A percentile compares a stretch with the other conserved stretches of the same genome.
These are phyloP conservation scores for Nymphaea thermarum DNA, from an alignment of 164 flowering plant species.

Conservation along the genomic window DNA sequence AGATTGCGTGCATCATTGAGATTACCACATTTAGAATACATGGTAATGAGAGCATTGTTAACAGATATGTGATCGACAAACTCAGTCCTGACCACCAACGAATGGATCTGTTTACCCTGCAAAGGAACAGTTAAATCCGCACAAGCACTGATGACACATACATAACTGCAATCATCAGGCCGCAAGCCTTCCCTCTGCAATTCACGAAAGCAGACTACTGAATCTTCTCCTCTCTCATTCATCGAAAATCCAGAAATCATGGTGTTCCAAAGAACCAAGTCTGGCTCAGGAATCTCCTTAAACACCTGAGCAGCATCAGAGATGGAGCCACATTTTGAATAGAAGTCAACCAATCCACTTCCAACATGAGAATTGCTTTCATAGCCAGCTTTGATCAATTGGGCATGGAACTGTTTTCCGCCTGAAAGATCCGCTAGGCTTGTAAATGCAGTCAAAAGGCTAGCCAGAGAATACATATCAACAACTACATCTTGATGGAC, in stretches of 20 bases:
- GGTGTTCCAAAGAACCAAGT: slow-evolving; percentile 86
- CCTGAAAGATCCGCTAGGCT: slow-evolving; percentile 45
- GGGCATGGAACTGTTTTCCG: slow-evolving; percentile 71
- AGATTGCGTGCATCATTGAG: slow-evolving; percentile 53
- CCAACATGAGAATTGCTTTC: slow-evolving; percentile 63
- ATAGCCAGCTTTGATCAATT: slow-evolving; percentile 57
- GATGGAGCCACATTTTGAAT: slow-evolving; percentile 57
- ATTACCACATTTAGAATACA: slow-evolving; percentile 81
- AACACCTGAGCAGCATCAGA: slow-evolving; percentile 42
- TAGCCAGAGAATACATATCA: slow-evolving; percentile 72
- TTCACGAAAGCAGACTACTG: slow-evolving; percentile 46
- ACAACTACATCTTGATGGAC: slow-evolving; percentile 24
- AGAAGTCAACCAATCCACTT: slow-evolving; percentile 78
- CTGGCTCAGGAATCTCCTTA: slow-evolving; percentile 43
- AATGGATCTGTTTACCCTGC: slow-evolving; percentile 68
- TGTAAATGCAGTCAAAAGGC: slow-evolving; percentile 70
- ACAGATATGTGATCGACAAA: slow-evolving; percentile 37
- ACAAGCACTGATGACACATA: slow-evolving; percentile 69
- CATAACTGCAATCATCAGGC: slow-evolving; percentile 85
- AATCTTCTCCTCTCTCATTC: slow-evolving; percentile 45
- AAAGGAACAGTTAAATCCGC: slow-evolving; percentile 60
- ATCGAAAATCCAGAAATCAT: slow-evolving; percentile 79
- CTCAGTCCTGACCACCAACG: slow-evolving; percentile 46
- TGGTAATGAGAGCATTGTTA: slow-evolving; percentile 56
- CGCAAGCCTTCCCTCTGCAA: slow-evolving; percentile 45